Base-by-base conservation (phyloP, 2,329 filamentous ascomycete species). In the Periconia sp. region DNA sequence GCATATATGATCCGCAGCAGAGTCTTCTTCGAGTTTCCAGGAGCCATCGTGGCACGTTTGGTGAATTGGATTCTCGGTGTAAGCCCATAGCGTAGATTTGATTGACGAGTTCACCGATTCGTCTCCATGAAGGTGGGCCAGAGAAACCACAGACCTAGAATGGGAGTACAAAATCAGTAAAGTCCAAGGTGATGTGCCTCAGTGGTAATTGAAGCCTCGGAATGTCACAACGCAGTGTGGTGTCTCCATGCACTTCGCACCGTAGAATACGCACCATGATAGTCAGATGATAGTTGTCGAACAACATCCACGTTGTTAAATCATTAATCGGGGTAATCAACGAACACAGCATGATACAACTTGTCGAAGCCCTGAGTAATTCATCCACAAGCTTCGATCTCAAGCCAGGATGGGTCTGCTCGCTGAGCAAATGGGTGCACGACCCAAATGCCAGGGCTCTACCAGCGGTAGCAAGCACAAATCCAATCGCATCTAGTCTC, bases 311-410 rank as follows among this genome's bases (percentile, higher is more conserved):
- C 0, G 68, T 53, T 2, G 60, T 65, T 18, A 77, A 48, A 44
- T 77, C 75, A 45, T 77, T 77, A 2, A 71, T 64, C 2, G 73
- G 69, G 5, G 69, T 71, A 14, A 77, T 61, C 41, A 73, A 60
- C 5, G 66, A 73, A 51, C 72, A 75, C 9, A 77, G 62, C 2
- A 74, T 64, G 2, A 75, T 56, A 23, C 69, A 74, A 9, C 63
- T 68, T 7, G 75, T 73, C 47, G 74, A 74, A 10, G 72, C 60
- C 14, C 67, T 61, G 17, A 73, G 58, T 27, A 73, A 47, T 47
- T 73, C 67, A 33, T 73, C 64, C 1, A 64, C 55, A 18, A 72
- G 61, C 10, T 60, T 59, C 19, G 60, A 54, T 47, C 59, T 63
- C 49, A 60, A 20, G 1, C 45, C 58, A 15, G 60, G 54, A 17